Percentiles rank a stretch among this genome's conserved stretches.
Evolutionary conservation across 1,139 yeast species (phyloP).

Genomic region (Kodamaea fungicola): DNA sequence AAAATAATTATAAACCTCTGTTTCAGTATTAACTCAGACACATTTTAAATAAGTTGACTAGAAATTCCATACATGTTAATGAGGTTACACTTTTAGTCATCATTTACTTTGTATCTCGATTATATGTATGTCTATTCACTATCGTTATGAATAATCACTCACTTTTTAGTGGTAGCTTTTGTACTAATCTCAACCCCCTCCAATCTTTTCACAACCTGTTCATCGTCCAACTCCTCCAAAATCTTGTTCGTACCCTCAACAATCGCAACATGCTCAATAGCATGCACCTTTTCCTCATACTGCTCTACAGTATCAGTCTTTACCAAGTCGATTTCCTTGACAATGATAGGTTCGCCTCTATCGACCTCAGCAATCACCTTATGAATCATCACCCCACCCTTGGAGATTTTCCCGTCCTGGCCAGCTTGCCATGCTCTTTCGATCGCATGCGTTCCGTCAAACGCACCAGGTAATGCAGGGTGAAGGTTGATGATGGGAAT

Average conservation of each 20-base stretch:
- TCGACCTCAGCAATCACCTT: slow-evolving; percentile 93
- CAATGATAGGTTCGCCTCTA: slow-evolving; percentile 83
- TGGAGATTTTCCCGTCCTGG: slow-evolving; percentile 66
- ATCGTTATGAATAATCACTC: no score
- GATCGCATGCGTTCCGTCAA: slow-evolving; percentile 96
- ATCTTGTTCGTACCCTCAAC: slow-evolving; percentile 82
- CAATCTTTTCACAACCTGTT: background rate
- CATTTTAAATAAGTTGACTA: no score
- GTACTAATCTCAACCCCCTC: background rate
- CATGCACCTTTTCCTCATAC: slow-evolving; percentile 83
- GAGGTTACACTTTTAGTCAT: no score
- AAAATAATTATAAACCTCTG: no score
- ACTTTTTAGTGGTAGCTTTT: no score
- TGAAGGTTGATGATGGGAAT: slow-evolving; percentile 87
- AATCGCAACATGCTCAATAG: slow-evolving; percentile 80
- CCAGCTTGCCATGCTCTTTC: slow-evolving; percentile 96
- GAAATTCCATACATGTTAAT: no score
- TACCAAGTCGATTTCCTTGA: slow-evolving; percentile 67
- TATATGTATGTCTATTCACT: no score
- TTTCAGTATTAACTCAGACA: no score
- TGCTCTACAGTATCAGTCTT: slow-evolving; percentile 74
- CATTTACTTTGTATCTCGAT: no score
- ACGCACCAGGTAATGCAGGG: slow-evolving; percentile 96
- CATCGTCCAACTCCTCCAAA: slow-evolving; percentile 32
- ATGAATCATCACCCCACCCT: slow-evolving; percentile 97